phyloP scores from a whole-genome alignment of 371 early-diverging fungal genomes.

The Mortierella sp. region DNA sequence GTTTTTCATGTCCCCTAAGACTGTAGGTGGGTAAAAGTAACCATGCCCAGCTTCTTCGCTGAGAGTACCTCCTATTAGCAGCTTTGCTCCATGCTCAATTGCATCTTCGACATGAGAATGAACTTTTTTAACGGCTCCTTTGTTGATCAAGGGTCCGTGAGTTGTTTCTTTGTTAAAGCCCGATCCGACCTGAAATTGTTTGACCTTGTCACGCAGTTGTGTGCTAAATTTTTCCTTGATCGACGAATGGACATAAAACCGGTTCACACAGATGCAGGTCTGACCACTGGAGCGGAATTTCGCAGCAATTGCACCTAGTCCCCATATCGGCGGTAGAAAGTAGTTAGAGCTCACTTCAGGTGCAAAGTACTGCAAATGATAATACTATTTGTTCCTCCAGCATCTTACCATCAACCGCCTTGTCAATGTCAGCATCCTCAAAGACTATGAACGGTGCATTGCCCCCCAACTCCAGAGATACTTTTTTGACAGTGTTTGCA shows the following conservation, averaged over 20 bases:
- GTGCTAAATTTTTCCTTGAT: conserved; percentile 80
- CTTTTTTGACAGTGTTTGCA: conserved; percentile 80
- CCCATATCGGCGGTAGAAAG: too few relatives aligned
- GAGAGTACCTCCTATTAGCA: conserved; percentile 68
- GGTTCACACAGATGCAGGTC: conserved; percentile 90
- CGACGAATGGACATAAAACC: conserved; percentile 85
- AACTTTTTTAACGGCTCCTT: conserved; percentile 77
- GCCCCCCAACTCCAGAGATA: conserved; percentile 87
- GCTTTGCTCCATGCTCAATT: conserved; percentile 72
- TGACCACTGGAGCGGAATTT: conserved; percentile 93
- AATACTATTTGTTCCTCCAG: not conserved
- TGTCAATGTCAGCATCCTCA: conserved; percentile 73
- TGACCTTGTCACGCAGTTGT: conserved; percentile 65
- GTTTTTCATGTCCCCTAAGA: conserved; percentile 70
- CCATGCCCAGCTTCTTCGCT: conserved; percentile 48
- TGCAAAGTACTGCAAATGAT: not conserved
- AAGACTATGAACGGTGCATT: conserved; percentile 95
- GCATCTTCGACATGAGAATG: conserved; percentile 79
- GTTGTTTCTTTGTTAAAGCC: conserved; percentile 74
- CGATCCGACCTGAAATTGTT: conserved; percentile 78
- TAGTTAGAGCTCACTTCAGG: not conserved
- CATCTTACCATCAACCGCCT: conserved; percentile 64
- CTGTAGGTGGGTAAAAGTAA: conserved; percentile 81
- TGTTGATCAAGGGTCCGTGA: conserved; percentile 87
- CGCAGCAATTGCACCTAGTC: conserved; percentile 65